Conservation (phyloP, 2,329 filamentous ascomycete species). For the Clathrospora elynae region DNA sequence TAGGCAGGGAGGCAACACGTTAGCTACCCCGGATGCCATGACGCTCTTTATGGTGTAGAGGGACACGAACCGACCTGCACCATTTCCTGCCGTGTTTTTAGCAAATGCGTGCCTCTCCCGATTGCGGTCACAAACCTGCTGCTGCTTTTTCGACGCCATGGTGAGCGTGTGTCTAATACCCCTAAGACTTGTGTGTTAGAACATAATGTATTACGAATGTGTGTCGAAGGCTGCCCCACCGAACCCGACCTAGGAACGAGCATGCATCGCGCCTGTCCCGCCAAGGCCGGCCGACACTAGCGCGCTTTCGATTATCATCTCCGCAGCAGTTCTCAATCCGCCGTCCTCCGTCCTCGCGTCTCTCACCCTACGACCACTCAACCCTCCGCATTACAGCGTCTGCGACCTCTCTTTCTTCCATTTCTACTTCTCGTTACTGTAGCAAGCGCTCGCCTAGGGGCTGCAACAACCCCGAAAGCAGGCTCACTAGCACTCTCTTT, state of each 20-base stretch:
- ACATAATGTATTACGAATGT: too few relatives aligned
- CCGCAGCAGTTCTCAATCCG: conserved; percentile 28
- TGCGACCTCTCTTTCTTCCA: not conserved
- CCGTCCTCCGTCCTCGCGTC: not conserved
- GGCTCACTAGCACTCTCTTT: not conserved
- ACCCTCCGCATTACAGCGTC: not conserved
- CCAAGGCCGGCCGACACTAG: conserved; percentile 27
- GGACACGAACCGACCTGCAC: conserved; percentile 91
- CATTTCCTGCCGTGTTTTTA: conserved; percentile 76
- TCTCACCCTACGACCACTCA: conserved; percentile 1
- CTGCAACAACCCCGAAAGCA: not conserved
- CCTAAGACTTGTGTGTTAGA: too few relatives aligned
- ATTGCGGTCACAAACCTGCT: conserved; percentile 43
- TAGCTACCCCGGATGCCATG: conserved; percentile 44
- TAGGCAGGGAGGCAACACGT: conserved; percentile 33
- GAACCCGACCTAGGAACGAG: too few relatives aligned
- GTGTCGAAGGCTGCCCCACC: not conserved
- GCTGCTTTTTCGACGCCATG: conserved; percentile 56
- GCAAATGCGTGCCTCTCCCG: conserved; percentile 12
- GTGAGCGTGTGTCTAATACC: too few relatives aligned
- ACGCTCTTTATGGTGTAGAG: conserved; percentile 29
- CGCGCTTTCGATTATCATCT: conserved; percentile 21
- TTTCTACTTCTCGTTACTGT: not conserved
- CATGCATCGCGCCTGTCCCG: conserved; percentile 16
- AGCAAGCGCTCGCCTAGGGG: not conserved